Base-by-base conservation (phyloP, 2,329 filamentous ascomycete genomes). In the Sphaerulina populicola region DNA sequence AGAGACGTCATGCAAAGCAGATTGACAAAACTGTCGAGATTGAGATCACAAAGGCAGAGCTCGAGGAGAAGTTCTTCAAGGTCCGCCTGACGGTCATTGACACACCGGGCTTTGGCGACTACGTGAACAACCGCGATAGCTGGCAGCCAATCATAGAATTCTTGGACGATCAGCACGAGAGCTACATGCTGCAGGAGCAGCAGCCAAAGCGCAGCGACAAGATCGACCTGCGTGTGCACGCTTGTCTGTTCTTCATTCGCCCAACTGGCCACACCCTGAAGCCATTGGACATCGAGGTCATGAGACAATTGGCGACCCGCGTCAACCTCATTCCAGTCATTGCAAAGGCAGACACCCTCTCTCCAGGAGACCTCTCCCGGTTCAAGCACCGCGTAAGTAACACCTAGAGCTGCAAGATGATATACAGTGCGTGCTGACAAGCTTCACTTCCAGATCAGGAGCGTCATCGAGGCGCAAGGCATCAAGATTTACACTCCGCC, bases 1-100 rank as follows among this genome's bases (percentile, higher is more conserved):
- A 95, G 81, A 87, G 89, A 74, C 88, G 93, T 69, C 93, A 98
- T 74, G 88, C 93, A 76, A 98, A 98, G 83, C 93, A 98, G 78
- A 82, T 97, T 63, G 93, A 98, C 78, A 97, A 97, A 82, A 98
- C 93, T 9, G 93, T 98, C 60, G 94, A 98, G 78, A 98, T 98
- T 64, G 93, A 98, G 74, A 98, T 98, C 70, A 98, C 93, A 72
- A 98, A 98, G 81, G 93, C 93, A 54, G 93, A 98, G 78, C 78
- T 98, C 59, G 93, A 98, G 77, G 93, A 98, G 85, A 98, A 98
- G 79, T 98, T 98, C 80, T 98, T 98, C 85, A 98, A 98, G 81
- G 93, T 98, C 70, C 93, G 93, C 70, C 77, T 98, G 68, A 98
- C 93, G 60, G 93, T 98, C 67, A 98, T 98, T 70, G 93, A 98